Conservation (phyloP, 1,284 basidiomycete species). For the Cryptococcus floricola region DNA sequence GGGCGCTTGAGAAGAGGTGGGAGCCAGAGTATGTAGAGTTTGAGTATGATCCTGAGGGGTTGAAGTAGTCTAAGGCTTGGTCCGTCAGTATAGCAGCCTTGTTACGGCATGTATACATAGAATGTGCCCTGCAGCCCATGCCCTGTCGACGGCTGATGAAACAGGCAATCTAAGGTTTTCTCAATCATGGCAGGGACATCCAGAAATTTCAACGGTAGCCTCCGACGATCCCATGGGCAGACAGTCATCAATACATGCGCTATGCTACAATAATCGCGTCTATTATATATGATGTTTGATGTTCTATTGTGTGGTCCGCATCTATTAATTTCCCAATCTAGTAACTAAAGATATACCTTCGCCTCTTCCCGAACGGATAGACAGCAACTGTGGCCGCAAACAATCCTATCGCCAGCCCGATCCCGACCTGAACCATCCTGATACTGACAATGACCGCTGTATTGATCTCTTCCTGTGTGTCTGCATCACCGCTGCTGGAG, state of each 20-base stretch:
- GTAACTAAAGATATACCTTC: conserved; percentile 33
- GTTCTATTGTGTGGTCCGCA: neutral
- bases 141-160: neutral
- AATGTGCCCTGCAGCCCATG: neutral
- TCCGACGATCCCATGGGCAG: neutral
- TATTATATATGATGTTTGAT: too few species aligned
- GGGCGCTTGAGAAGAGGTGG: conserved; percentile 36
- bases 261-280: too few species aligned
- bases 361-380: conserved; percentile 32
- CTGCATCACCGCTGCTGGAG: neutral
- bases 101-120: neutral
- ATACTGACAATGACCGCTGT: conserved; percentile 25
- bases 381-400: conserved; percentile 29
- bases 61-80: conserved; percentile 3
- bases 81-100: too few species aligned
- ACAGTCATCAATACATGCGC: too few species aligned
- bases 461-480: conserved; percentile 11
- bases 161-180: too few species aligned
- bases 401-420: conserved; percentile 30
- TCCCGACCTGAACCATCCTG: conserved; percentile 22
- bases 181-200: too few species aligned
- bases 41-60: conserved; percentile 60
- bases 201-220: neutral
- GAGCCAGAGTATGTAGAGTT: conserved; percentile 61
- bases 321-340: conserved; percentile 2